Conservation (phyloP, 139 green algal genomes). For the Helicosporidium sp. region DNA sequence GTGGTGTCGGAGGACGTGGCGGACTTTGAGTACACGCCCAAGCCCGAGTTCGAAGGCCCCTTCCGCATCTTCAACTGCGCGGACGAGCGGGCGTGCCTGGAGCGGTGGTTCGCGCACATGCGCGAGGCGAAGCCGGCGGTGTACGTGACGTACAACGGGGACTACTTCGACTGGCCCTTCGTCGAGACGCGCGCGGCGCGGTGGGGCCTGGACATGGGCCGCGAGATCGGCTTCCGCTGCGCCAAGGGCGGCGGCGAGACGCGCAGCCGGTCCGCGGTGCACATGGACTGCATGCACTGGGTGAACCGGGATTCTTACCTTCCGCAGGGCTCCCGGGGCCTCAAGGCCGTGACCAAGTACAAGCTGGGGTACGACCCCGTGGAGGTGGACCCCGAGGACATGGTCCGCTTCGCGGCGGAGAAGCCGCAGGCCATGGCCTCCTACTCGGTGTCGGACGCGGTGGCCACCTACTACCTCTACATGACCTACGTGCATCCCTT, state of each 20-base stretch:
- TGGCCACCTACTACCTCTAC: conserved; percentile 96
- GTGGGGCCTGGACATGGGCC: conserved; percentile 69
- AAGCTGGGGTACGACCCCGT: conserved; percentile 92
- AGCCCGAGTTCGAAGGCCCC: conserved; percentile 74
- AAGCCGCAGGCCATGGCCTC: conserved; percentile 69
- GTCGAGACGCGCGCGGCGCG: conserved; percentile 59
- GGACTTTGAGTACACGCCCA: conserved; percentile 94
- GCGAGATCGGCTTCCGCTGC: conserved; percentile 51
- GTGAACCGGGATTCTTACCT: conserved; percentile 95
- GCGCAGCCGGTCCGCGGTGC: conserved; percentile 40
- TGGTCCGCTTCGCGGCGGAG: conserved; percentile 49
- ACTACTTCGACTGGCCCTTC: conserved; percentile 97
- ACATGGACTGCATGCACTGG: conserved; percentile 95
- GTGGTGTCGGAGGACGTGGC: conserved; percentile 73
- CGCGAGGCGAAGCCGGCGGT: conserved; percentile 59
- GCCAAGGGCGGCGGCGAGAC: conserved; percentile 16
- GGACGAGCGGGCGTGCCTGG: conserved; percentile 59
- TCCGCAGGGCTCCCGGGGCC: conserved; percentile 71
- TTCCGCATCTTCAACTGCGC: conserved; percentile 79
- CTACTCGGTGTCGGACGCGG: conserved; percentile 93
- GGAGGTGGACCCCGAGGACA: conserved; percentile 91
- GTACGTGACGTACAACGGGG: conserved; percentile 97
- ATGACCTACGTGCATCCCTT: conserved; percentile 99
- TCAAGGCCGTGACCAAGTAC: conserved; percentile 90
- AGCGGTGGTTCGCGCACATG: conserved; percentile 86